A percentile compares a stretch with the other conserved stretches of the same genome.
phyloP scores from a whole-genome alignment of 2,329 filamentous ascomycete genomes.

The Paracamarosporium sp. region DNA sequence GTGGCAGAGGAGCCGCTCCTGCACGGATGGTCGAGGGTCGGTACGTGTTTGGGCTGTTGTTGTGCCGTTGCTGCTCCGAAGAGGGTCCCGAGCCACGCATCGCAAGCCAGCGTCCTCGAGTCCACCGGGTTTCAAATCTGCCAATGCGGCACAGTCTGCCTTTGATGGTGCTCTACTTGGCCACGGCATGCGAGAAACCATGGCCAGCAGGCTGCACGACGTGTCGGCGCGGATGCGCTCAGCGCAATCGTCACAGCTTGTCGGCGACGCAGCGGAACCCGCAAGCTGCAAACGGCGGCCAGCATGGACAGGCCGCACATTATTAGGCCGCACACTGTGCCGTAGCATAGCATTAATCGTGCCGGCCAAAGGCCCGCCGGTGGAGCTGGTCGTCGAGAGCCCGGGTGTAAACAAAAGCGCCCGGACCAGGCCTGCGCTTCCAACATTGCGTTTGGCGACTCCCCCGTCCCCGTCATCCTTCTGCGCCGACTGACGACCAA shows the following conservation, averaged over 20 bases:
- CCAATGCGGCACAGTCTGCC: background rate
- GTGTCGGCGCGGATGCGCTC: constrained; percentile 2
- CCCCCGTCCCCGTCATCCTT: constrained; percentile 1
- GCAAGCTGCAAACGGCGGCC: background rate
- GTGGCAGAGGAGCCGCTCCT: background rate
- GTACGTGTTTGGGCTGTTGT: background rate
- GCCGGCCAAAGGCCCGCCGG: background rate
- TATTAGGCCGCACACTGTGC: background rate
- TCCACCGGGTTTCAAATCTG: background rate
- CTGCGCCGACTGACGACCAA: constrained; percentile 33
- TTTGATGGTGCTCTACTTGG: background rate
- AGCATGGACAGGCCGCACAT: background rate
- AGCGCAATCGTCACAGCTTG: background rate
- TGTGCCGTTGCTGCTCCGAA: background rate
- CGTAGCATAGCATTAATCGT: background rate
- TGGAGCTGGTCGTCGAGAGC: background rate
- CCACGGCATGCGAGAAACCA: background rate
- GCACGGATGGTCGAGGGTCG: background rate
- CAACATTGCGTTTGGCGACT: constrained; percentile 1
- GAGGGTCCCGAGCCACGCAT: background rate
- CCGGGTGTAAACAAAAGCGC: constrained; percentile 4
- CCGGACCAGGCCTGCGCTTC: constrained; percentile 5
- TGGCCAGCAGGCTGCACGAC: background rate
- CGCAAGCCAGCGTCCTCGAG: background rate
- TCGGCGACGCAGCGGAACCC: background rate